Conservation (phyloP, 208 protist species). For the Giardia muris region DNA sequence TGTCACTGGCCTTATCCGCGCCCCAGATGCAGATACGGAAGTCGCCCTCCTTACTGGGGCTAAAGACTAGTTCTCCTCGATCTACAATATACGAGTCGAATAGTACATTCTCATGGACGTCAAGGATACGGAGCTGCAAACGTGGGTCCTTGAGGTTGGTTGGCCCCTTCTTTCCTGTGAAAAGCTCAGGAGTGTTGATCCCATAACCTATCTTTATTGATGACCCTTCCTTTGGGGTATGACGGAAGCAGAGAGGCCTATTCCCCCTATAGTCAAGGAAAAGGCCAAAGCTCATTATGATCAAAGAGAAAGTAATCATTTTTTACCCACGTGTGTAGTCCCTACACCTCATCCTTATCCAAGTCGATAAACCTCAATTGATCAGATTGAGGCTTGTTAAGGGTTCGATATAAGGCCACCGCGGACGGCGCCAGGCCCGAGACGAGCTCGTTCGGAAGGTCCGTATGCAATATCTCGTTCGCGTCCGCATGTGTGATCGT, state of each 20-base stretch:
- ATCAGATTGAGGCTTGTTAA: background rate
- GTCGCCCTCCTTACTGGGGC: background rate
- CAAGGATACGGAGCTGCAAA: background rate
- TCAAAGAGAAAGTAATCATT: too few species aligned
- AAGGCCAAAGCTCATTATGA: too few species aligned
- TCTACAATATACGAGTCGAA: background rate
- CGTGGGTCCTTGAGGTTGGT: background rate
- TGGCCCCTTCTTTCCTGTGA: background rate
- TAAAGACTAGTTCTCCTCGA: background rate
- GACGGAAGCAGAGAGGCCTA: background rate
- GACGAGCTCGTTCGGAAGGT: background rate
- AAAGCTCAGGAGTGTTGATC: background rate
- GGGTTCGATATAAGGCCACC: background rate
- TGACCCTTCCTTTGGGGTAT: background rate
- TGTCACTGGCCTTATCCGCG: background rate
- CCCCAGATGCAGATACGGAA: background rate
- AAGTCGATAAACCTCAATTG: background rate
- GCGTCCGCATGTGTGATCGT: background rate
- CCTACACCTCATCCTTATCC: background rate
- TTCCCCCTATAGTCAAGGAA: background rate
- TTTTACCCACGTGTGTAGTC: too few species aligned
- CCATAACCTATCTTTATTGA: background rate
- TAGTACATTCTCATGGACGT: background rate
- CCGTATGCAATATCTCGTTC: background rate
- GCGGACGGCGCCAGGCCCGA: background rate